phyloP scores from a whole-genome alignment of 75 land plant species.

The Pseudotsuga menziesii region DNA sequence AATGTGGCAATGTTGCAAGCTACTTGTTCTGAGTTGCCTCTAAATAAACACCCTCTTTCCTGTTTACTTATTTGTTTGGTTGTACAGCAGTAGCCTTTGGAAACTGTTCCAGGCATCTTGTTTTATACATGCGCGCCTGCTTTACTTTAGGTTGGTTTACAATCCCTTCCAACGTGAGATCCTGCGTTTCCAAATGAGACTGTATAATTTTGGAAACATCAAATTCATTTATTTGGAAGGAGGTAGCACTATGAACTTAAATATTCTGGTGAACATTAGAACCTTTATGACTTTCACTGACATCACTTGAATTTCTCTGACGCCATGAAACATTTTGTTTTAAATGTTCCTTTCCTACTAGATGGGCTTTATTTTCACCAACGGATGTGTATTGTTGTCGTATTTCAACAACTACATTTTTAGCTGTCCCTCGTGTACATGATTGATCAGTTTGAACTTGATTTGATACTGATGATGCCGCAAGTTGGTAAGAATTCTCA shows the following conservation, averaged over 20 bases:
- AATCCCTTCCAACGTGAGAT: not conserved
- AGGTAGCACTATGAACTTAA: not conserved
- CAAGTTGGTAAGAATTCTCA: slow-evolving; percentile 17
- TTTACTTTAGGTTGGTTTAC: not conserved
- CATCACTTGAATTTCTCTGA: slow-evolving; percentile 34
- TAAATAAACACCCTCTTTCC: not conserved
- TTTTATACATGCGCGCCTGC: not conserved
- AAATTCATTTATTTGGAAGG: not conserved
- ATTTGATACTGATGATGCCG: slow-evolving; percentile 5
- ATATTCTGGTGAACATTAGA: slow-evolving; percentile 2
- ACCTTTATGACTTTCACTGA: not conserved
- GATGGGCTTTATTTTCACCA: slow-evolving; percentile 20
- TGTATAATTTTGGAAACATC: not conserved
- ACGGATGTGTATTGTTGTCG: not conserved
- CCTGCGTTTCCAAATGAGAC: not conserved
- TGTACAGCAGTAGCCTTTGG: not conserved
- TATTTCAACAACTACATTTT: slow-evolving; percentile 6
- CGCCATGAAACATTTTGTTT: slow-evolving; percentile 46
- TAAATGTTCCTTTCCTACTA: slow-evolving; percentile 24
- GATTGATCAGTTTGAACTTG: slow-evolving; percentile 1
- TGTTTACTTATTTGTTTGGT: not conserved
- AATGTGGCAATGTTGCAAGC: not conserved
- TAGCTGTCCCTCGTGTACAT: not conserved
- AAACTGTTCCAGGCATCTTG: not conserved
- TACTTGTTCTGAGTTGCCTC: not conserved